Percentiles rank a stretch among this genome's conserved stretches.
Conservation (phyloP, 2,329 filamentous ascomycete genomes). For the Nigrospora osmanthi region DNA sequence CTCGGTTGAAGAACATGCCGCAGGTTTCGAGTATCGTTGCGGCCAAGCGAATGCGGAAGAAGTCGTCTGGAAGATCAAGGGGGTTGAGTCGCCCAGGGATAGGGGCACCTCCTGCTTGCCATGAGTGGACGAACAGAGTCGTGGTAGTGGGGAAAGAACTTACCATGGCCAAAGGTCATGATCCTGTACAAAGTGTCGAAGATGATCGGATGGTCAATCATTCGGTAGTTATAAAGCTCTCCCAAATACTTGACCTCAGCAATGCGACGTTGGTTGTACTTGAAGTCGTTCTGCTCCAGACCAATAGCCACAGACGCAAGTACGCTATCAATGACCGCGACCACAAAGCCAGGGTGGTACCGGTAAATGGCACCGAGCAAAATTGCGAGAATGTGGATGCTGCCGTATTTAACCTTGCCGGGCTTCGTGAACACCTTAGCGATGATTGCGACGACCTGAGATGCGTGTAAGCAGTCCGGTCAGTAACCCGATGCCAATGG, state of each 20-base stretch:
- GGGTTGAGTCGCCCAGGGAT: constrained; percentile 68
- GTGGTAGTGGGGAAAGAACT: constrained; percentile 15
- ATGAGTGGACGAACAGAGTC: constrained; percentile 8
- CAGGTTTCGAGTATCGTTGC: constrained; percentile 90
- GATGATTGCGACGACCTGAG: constrained; percentile 62
- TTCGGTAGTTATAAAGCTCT: constrained; percentile 94
- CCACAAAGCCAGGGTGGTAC: constrained; percentile 86
- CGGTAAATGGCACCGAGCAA: constrained; percentile 82
- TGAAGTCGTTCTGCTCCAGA: constrained; percentile 93
- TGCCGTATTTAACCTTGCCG: constrained; percentile 95
- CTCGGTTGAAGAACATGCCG: constrained; percentile 91
- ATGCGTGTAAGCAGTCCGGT: constrained; percentile 11
- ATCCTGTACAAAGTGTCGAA: constrained; percentile 95
- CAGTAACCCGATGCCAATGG: not conserved
- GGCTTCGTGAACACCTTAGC: constrained; percentile 94
- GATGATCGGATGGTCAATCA: constrained; percentile 90
- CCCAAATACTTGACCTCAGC: constrained; percentile 95
- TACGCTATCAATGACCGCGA: constrained; percentile 85
- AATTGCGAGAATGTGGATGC: constrained; percentile 87
- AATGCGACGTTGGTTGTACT: constrained; percentile 89
- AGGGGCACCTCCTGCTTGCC: constrained; percentile 60
- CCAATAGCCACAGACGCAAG: constrained; percentile 83
- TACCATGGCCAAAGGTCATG: constrained; percentile 81
- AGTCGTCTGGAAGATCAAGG: constrained; percentile 87
- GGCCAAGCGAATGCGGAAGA: constrained; percentile 87